Conservation (phyloP, 2,329 filamentous ascomycete species). For the Fusarium concolor region DNA sequence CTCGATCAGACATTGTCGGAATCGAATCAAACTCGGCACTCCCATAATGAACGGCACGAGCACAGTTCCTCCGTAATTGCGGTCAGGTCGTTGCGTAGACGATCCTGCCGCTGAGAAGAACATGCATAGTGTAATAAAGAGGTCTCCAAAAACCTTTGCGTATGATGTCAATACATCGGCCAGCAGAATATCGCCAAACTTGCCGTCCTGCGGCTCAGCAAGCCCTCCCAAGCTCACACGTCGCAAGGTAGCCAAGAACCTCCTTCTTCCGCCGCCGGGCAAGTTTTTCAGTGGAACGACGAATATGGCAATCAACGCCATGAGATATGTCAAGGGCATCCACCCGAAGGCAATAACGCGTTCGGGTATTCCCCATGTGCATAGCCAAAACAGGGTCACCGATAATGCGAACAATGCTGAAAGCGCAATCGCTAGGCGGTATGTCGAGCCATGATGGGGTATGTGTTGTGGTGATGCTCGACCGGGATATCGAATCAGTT, state of each 20-base stretch:
- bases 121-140: conserved; percentile 93
- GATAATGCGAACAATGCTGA: conserved; percentile 77
- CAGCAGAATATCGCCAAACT: conserved; percentile 93
- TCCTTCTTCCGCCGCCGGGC: conserved; percentile 76
- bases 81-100: conserved; percentile 83
- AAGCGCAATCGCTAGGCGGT: conserved; percentile 84
- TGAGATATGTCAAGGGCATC: conserved; percentile 86
- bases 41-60: conserved; percentile 87
- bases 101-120: conserved; percentile 78
- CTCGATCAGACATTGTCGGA: conserved; percentile 93
- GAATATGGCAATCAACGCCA: conserved; percentile 77
- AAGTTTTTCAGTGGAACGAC: conserved; percentile 76
- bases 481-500: conserved; percentile 85
- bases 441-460: conserved; percentile 84
- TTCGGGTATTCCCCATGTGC: conserved; percentile 76
- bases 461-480: conserved; percentile 76
- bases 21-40: conserved; percentile 84
- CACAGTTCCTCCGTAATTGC: conserved; percentile 81
- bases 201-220: conserved; percentile 86
- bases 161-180: conserved; percentile 96
- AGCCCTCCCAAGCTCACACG: conserved; percentile 87
- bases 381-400: conserved; percentile 83
- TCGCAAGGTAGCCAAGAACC: conserved; percentile 79
- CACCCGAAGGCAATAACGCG: conserved; percentile 84
- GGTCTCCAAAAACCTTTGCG: conserved; percentile 88